Evolutionary conservation across 768 basidiomycete genomes (phyloP).

Genomic region (Ramaria sp.): DNA sequence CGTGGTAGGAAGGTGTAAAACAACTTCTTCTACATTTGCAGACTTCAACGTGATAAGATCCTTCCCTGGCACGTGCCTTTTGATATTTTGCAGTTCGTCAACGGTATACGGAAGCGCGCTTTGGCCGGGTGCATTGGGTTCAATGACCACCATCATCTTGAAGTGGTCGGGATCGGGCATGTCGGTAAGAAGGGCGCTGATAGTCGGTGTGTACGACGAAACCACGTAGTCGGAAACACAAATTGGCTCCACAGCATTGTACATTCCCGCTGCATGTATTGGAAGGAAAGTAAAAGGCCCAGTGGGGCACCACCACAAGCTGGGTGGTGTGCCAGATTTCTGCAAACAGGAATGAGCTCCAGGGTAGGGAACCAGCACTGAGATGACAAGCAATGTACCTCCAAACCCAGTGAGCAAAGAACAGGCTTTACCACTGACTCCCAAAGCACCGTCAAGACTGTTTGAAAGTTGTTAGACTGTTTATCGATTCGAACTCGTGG

Average conservation of each 20-base stretch:
- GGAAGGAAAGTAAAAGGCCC: conserved; percentile 27
- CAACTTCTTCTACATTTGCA: background rate
- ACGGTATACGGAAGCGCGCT: conserved; percentile 10
- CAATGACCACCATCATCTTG: conserved; percentile 11
- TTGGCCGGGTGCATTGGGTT: conserved; percentile 13
- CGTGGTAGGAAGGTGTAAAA: background rate
- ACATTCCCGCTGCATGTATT: conserved; percentile 30
- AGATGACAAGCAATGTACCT: background rate
- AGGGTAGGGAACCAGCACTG: background rate
- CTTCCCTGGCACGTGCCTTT: background rate
- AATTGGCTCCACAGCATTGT: conserved; percentile 10
- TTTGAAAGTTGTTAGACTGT: background rate
- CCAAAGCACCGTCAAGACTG: background rate
- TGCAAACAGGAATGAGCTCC: no score
- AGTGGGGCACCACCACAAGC: conserved; percentile 23
- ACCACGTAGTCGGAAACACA: conserved; percentile 14
- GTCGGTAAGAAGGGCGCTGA: conserved; percentile 16
- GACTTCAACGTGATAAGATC: background rate
- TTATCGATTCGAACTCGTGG: background rate
- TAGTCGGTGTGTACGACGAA: conserved; percentile 25
- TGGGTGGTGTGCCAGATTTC: background rate
- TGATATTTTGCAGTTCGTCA: conserved; percentile 3
- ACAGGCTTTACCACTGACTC: background rate
- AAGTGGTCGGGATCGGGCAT: background rate
- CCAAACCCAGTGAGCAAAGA: background rate